These are phyloP conservation scores for Termitomyces eurrhizus DNA, from an alignment of 768 basidiomycete genomes.

Conservation along the genomic window DNA sequence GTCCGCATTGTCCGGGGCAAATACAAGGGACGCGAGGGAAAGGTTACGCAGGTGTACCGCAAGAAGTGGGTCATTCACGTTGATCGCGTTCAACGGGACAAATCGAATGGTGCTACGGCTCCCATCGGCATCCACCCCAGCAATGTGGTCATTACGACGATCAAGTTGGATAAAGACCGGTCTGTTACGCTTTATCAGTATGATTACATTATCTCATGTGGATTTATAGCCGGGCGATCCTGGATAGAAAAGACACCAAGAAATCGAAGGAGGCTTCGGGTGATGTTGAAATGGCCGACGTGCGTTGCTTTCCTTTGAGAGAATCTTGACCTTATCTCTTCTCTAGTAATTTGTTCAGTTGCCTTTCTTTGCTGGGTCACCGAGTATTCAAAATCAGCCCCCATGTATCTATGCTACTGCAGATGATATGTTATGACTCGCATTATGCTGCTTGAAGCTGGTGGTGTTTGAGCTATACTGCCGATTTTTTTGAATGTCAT, in stretches of 20 bases:
- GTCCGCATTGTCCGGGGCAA: constrained; percentile 95
- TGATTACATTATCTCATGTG: constrained; percentile 2
- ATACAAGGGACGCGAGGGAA: constrained; percentile 99
- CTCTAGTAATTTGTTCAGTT: constrained; percentile 27
- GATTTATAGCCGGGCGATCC: constrained; percentile 64
- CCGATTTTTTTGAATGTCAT: not conserved
- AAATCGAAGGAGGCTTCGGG: constrained; percentile 42
- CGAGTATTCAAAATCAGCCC: constrained; percentile 42
- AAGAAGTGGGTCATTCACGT: constrained; percentile 99
- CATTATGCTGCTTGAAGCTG: not conserved
- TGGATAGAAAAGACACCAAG: constrained; percentile 83
- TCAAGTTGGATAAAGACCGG: constrained; percentile 94
- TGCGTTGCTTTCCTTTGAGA: constrained; percentile 36
- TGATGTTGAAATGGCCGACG: constrained; percentile 80
- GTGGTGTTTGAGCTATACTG: not conserved
- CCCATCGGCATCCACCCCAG: constrained; percentile 96
- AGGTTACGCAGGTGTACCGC: constrained; percentile 96
- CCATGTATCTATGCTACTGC: constrained; percentile 65
- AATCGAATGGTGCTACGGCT: constrained; percentile 91
- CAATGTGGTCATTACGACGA: constrained; percentile 90
- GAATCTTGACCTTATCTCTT: constrained; percentile 10
- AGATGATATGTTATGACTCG: constrained; percentile 39
- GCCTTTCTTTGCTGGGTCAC: constrained; percentile 20
- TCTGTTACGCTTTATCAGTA: constrained; percentile 23
- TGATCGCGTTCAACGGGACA: constrained; percentile 96